Evolutionary conservation across 1,284 basidiomycete species (phyloP).

Genomic region (Marasmius fiardii): DNA sequence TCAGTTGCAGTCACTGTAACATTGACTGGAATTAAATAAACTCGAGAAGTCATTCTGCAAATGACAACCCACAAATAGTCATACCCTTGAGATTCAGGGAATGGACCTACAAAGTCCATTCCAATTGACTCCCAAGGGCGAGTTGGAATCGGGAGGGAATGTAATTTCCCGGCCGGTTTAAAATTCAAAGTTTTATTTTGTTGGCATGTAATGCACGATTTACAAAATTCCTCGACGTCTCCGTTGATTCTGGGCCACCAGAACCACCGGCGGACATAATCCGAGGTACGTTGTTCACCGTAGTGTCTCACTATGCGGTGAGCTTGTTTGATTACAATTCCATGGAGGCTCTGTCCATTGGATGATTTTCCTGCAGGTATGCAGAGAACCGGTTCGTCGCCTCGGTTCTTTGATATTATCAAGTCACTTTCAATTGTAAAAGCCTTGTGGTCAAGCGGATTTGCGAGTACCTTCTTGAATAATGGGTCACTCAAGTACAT

Average conservation of each 20-base stretch:
- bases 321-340: constrained; percentile 21
- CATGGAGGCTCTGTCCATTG: constrained; percentile 5
- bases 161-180: constrained; percentile 17
- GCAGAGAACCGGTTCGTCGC: not conserved
- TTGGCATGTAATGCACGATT: constrained; percentile 17
- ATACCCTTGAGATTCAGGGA: constrained; percentile 18
- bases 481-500: too few relatives aligned
- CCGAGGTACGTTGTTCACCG: constrained; percentile 19
- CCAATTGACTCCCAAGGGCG: constrained; percentile 24
- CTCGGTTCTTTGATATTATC: too few relatives aligned
- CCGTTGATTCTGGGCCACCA: constrained; percentile 30
- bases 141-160: not conserved
- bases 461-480: too few relatives aligned
- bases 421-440: too few relatives aligned
- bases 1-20: constrained; percentile 7
- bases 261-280: constrained; percentile 25
- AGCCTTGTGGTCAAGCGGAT: too few relatives aligned
- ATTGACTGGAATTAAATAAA: constrained; percentile 19
- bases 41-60: constrained; percentile 17
- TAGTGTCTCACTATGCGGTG: constrained; percentile 25
- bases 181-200: constrained; percentile 9
- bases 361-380: not conserved
- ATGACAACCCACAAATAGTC: constrained; percentile 14
- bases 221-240: constrained; percentile 18
- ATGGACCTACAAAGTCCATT: constrained; percentile 26